Percentiles rank a stretch among this genome's conserved stretches.
These are phyloP conservation scores for Metschnikowia borealis DNA, from an alignment of 805 yeast species.

Conservation along the genomic window DNA sequence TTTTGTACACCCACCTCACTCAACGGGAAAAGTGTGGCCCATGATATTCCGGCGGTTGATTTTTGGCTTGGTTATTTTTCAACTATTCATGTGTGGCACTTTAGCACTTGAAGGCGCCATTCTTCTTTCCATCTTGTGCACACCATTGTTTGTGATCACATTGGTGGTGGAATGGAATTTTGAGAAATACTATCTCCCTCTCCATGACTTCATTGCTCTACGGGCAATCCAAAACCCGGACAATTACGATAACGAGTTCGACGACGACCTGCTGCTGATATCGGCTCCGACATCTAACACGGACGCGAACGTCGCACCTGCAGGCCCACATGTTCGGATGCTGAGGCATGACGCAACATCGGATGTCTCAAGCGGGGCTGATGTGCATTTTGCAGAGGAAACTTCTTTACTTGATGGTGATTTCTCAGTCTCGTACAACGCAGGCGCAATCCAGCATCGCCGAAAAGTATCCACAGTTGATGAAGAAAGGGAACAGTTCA, in stretches of 20 bases:
- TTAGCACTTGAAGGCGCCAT: constrained; percentile 57
- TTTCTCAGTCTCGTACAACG: constrained; percentile 11
- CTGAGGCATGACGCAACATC: not conserved
- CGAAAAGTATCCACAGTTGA: constrained; percentile 50
- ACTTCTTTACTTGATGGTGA: constrained; percentile 15
- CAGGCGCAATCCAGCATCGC: constrained; percentile 13
- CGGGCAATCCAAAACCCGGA: constrained; percentile 49
- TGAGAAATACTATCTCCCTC: constrained; percentile 52
- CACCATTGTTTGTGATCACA: constrained; percentile 49
- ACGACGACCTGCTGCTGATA: constrained; percentile 29
- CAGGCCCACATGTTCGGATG: not conserved
- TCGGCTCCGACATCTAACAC: not conserved
- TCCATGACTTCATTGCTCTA: constrained; percentile 53
- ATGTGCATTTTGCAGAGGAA: not conserved
- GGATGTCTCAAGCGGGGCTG: not conserved
- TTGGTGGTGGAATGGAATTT: constrained; percentile 45
- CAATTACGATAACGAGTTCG: constrained; percentile 40
- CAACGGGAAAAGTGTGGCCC: constrained; percentile 67
- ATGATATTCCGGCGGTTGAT: constrained; percentile 54
- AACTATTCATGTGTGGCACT: constrained; percentile 62
- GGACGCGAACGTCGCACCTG: not conserved
- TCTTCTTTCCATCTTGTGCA: constrained; percentile 42
- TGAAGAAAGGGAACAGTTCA: constrained; percentile 51
- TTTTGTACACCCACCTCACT: constrained; percentile 61
- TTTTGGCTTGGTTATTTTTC: constrained; percentile 52